Percentiles rank a stretch among this genome's conserved stretches.
phyloP scores from a whole-genome alignment of 306 rosid species.

The Pachyrhizus erosus region DNA sequence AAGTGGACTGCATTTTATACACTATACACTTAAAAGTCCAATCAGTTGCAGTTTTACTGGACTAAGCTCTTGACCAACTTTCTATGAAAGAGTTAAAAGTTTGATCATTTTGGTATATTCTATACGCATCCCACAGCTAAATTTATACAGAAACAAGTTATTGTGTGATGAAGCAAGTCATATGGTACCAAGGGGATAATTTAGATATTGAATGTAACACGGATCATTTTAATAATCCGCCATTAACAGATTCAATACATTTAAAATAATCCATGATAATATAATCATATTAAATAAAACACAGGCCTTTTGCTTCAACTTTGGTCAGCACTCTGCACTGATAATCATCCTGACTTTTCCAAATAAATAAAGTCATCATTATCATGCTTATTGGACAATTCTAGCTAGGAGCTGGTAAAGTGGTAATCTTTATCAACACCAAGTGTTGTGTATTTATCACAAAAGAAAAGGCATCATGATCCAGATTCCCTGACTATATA shows the following conservation, averaged over 20 bases:
- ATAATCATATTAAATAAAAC: background rate
- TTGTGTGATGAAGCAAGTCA: slow-evolving; percentile 22
- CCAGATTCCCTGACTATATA: background rate
- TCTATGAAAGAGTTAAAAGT: background rate
- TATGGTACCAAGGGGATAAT: background rate
- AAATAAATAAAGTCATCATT: background rate
- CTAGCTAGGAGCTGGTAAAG: background rate
- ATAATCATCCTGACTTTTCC: background rate
- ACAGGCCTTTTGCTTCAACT: background rate
- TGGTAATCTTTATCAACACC: background rate
- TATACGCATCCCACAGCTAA: background rate
- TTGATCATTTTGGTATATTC: background rate
- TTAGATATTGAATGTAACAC: background rate
- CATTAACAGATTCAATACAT: background rate
- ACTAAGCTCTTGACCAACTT: background rate
- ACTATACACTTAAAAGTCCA: background rate
- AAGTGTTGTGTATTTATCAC: background rate
- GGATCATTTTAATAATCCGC: background rate
- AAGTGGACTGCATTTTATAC: background rate
- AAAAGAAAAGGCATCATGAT: background rate
- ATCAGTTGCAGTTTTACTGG: background rate
- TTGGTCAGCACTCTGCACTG: background rate
- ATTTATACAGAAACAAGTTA: background rate
- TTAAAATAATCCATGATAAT: background rate
- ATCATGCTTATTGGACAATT: slow-evolving; percentile 29